A percentile compares a stretch with the other conserved stretches of the same genome.
phyloP scores from a whole-genome alignment of 2,329 filamentous ascomycete genomes.

The Paraconiothyrium sp. region DNA sequence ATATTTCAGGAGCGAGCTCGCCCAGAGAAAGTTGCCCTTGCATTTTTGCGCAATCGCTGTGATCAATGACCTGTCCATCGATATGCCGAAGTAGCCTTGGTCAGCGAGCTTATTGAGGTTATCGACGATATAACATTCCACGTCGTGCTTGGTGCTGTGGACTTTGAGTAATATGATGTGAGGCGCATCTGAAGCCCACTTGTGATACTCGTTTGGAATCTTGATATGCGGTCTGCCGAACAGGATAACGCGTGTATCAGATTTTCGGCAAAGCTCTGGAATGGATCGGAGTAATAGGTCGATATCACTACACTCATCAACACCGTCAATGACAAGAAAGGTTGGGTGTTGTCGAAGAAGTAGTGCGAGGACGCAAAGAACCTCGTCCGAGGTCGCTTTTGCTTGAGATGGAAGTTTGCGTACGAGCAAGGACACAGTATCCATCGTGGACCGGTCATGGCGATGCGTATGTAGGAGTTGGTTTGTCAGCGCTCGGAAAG shows the following conservation, averaged over 20 bases:
- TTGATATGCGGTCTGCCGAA: constrained; percentile 38
- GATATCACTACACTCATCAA: constrained; percentile 38
- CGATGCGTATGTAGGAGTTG: constrained; percentile 39
- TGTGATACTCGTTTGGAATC: constrained; percentile 40
- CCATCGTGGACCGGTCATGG: constrained; percentile 34
- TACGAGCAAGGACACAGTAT: constrained; percentile 38
- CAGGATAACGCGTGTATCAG: constrained; percentile 36
- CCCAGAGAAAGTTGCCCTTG: constrained; percentile 44
- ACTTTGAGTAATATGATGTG: constrained; percentile 32
- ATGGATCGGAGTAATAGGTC: constrained; percentile 31
- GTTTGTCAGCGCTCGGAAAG: constrained; percentile 34
- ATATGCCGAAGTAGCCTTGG: constrained; percentile 42
- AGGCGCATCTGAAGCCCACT: constrained; percentile 40
- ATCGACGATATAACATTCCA: constrained; percentile 28
- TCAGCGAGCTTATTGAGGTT: constrained; percentile 37
- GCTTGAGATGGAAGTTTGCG: constrained; percentile 35
- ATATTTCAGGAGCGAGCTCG: constrained; percentile 33
- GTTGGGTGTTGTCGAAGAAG: constrained; percentile 43
- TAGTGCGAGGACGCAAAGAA: constrained; percentile 34
- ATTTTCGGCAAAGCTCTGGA: constrained; percentile 33
- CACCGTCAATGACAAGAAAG: constrained; percentile 42
- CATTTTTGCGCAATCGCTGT: constrained; percentile 26
- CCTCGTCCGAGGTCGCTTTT: constrained; percentile 39
- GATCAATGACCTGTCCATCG: constrained; percentile 36
- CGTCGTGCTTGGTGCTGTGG: constrained; percentile 29